Conservation (phyloP, 2,329 filamentous ascomycete genomes). For the Lasiodiplodia citricola region DNA sequence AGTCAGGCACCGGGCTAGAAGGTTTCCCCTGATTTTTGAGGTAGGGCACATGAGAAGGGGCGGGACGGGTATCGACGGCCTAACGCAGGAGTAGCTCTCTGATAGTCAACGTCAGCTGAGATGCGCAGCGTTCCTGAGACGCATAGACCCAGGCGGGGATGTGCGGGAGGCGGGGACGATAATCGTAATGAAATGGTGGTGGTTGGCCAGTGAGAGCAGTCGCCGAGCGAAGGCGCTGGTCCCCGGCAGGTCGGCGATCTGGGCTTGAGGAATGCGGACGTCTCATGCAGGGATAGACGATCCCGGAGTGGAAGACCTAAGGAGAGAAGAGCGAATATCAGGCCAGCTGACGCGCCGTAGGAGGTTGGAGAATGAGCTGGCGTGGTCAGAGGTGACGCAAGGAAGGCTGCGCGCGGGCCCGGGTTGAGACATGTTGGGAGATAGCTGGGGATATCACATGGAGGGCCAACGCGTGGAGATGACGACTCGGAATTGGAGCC, state of each 20-base stretch:
- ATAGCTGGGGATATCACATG: not conserved
- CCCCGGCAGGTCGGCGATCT: slow-evolving; percentile 16
- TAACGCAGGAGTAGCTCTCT: slow-evolving; percentile 3
- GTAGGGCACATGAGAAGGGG: not conserved
- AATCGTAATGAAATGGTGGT: slow-evolving; percentile 8
- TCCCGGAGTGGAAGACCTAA: not conserved
- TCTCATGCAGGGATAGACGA: not conserved
- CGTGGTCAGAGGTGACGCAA: not conserved
- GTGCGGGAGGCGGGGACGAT: slow-evolving; percentile 2
- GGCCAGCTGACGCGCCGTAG: not conserved
- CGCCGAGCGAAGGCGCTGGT: slow-evolving; percentile 3
- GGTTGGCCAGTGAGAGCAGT: slow-evolving; percentile 4
- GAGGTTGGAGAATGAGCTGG: not conserved
- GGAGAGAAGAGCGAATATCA: not conserved
- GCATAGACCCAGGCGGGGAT: not conserved
- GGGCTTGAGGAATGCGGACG: not conserved
- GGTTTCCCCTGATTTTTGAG: not conserved
- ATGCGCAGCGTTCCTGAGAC: not conserved
- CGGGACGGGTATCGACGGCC: slow-evolving; percentile 14
- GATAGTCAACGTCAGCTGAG: slow-evolving; percentile 19
- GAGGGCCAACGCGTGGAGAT: not conserved
- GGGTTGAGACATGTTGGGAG: not conserved
- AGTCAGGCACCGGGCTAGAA: not conserved
- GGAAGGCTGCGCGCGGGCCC: not conserved
- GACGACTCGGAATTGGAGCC: not conserved